Conservation (phyloP, 192 early-diverging fungal genomes). For the Linnemannia zychae region DNA sequence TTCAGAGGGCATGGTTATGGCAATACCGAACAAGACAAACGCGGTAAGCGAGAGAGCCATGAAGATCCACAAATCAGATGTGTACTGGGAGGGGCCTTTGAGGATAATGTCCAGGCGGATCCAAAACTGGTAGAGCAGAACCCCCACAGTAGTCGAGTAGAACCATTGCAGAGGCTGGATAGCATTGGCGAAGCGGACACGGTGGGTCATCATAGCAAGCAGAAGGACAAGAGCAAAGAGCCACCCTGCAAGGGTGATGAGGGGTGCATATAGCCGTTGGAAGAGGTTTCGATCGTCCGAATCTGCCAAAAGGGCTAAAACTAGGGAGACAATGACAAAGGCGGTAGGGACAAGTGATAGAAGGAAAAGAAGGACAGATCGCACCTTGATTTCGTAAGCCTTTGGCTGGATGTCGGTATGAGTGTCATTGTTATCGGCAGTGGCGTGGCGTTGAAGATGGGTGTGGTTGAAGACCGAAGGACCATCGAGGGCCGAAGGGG, state of each 20-base stretch:
- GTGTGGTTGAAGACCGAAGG: constrained; percentile 48
- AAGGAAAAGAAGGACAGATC: constrained; percentile 24
- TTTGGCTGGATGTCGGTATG: constrained; percentile 22
- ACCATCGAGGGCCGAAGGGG: neutral
- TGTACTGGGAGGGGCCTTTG: neutral
- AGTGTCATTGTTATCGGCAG: neutral
- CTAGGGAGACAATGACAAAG: constrained; percentile 15
- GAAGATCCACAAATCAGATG: constrained; percentile 26
- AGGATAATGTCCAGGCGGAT: constrained; percentile 26
- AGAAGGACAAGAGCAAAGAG: neutral
- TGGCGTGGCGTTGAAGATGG: constrained; percentile 9
- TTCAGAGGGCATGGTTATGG: constrained; percentile 51
- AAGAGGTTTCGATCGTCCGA: constrained; percentile 23
- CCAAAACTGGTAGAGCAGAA: constrained; percentile 35
- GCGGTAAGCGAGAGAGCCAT: neutral
- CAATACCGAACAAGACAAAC: constrained; percentile 20
- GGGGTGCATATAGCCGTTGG: constrained; percentile 23
- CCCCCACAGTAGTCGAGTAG: constrained; percentile 20
- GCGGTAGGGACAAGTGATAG: constrained; percentile 32
- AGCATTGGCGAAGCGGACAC: constrained; percentile 25
- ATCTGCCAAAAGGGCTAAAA: constrained; percentile 9
- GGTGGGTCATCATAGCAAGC: constrained; percentile 33
- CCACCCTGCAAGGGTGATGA: constrained; percentile 33
- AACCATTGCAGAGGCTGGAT: constrained; percentile 55
- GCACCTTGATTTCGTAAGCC: constrained; percentile 43